Conservation (phyloP, 768 basidiomycete genomes). For the Arthromyces matolae region DNA sequence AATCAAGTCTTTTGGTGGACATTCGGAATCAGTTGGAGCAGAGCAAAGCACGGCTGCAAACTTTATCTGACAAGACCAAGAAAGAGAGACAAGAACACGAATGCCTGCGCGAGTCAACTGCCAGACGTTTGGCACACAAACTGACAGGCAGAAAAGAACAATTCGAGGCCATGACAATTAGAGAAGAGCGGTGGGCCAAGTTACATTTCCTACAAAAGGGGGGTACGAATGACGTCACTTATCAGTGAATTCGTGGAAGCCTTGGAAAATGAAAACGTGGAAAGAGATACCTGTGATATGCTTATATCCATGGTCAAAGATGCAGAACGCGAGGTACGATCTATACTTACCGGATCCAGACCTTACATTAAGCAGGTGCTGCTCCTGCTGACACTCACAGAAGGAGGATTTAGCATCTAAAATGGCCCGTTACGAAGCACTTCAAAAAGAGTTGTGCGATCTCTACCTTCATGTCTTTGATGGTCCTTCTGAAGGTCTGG, state of each 20-base stretch:
- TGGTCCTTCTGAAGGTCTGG: conserved; percentile 39
- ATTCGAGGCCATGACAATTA: conserved; percentile 37
- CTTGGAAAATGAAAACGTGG: conserved; percentile 37
- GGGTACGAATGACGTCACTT: neutral
- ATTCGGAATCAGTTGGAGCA: conserved; percentile 25
- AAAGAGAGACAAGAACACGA: conserved; percentile 45
- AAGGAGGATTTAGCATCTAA: conserved; percentile 32
- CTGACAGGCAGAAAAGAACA: conserved; percentile 39
- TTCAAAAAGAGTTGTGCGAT: conserved; percentile 33
- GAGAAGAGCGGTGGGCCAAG: conserved; percentile 40
- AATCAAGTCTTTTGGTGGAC: conserved; percentile 31
- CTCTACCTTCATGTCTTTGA: conserved; percentile 41
- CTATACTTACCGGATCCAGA: conserved; percentile 1
- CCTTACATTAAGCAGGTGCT: neutral
- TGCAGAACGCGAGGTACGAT: conserved; percentile 33
- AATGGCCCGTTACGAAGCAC: conserved; percentile 21
- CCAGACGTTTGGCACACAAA: conserved; percentile 35
- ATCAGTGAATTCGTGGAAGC: conserved; percentile 44
- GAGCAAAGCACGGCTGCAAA: conserved; percentile 23
- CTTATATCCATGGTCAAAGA: conserved; percentile 31
- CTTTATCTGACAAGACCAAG: conserved; percentile 34
- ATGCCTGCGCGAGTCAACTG: conserved; percentile 35
- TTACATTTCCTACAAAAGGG: neutral
- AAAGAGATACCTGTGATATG: conserved; percentile 30
- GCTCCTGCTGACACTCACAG: no score